phyloP scores from a whole-genome alignment of 2,329 filamentous ascomycete genomes.

The Talaromyces verruculosus region DNA sequence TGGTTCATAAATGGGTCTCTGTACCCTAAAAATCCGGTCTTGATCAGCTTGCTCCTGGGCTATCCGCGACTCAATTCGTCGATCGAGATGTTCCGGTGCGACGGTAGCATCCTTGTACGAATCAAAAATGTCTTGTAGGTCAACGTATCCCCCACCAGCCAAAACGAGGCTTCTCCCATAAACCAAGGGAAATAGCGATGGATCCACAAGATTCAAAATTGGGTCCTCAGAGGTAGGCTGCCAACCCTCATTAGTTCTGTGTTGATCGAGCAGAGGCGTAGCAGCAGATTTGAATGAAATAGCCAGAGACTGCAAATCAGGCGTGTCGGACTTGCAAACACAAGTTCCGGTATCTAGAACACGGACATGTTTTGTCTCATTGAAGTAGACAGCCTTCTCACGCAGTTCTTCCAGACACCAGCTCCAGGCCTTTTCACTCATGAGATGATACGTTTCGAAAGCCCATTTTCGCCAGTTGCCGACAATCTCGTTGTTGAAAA shows the following conservation, averaged over 20 bases:
- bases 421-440: background rate
- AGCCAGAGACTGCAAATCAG: background rate
- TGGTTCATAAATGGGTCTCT: no score
- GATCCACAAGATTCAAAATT: background rate
- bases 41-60: no score
- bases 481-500: background rate
- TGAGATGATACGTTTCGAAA: background rate
- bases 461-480: background rate
- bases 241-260: background rate
- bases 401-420: background rate
- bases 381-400: background rate
- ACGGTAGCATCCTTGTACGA: background rate
- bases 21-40: no score
- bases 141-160: background rate
- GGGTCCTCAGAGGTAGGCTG: background rate
- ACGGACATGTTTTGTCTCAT: background rate
- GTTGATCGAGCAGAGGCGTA: background rate
- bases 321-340: background rate
- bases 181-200: background rate
- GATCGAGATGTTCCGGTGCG: background rate
- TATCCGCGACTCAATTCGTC: no score
- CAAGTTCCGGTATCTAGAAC: background rate
- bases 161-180: background rate
- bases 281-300: background rate
- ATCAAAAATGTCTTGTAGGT: background rate